A percentile compares a stretch with the other conserved stretches of the same genome.
phyloP scores from a whole-genome alignment of 768 basidiomycete genomes.

The Leucosporidium yakuticum region DNA sequence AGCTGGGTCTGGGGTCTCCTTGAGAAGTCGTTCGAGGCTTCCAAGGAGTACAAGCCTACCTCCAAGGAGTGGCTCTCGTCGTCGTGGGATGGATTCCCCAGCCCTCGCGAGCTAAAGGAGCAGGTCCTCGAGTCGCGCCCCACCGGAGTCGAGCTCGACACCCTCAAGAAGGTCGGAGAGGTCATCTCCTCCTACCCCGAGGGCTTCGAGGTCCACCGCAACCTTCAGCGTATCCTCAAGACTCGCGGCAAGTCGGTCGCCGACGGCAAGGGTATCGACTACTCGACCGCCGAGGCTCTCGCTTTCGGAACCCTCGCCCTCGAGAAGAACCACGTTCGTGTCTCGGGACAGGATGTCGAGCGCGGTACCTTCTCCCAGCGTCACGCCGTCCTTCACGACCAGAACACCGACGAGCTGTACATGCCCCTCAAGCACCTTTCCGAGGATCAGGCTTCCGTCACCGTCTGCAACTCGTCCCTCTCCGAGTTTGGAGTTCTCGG shows the following conservation, averaged over 20 bases:
- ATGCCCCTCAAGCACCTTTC: conserved; percentile 83
- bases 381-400: conserved; percentile 94
- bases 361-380: conserved; percentile 98
- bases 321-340: conserved; percentile 86
- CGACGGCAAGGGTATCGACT: conserved; percentile 88
- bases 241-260: conserved; percentile 84
- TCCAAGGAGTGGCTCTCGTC: conserved; percentile 96
- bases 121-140: conserved; percentile 80
- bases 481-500: conserved; percentile 93
- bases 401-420: conserved; percentile 83
- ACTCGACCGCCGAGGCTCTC: conserved; percentile 96
- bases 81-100: conserved; percentile 97
- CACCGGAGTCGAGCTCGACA: conserved; percentile 72
- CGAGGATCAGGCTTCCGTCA: conserved; percentile 81
- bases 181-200: conserved; percentile 78
- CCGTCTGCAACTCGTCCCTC: conserved; percentile 91
- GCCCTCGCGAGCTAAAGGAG: conserved; percentile 89
- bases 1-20: conserved; percentile 99
- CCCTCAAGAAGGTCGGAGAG: conserved; percentile 75
- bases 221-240: conserved; percentile 83
- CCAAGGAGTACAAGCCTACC: conserved; percentile 92
- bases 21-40: conserved; percentile 85
- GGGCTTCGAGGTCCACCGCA: conserved; percentile 80
- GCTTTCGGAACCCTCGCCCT: conserved; percentile 89
- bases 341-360: conserved; percentile 97